These are phyloP conservation scores for Lactarius trivialis DNA, from an alignment of 768 basidiomycete genomes.

Conservation along the genomic window DNA sequence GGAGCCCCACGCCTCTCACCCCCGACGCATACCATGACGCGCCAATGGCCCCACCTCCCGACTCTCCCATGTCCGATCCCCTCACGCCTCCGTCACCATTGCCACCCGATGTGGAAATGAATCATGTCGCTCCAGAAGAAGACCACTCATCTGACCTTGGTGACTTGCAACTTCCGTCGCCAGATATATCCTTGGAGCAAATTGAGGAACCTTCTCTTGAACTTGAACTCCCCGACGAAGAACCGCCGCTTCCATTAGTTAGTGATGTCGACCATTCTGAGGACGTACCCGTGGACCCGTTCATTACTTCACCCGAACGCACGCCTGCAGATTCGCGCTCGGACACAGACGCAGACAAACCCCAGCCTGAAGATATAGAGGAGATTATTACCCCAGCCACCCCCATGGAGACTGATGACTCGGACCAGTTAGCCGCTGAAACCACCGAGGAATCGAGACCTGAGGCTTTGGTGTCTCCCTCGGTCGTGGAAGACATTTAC, in stretches of 20 bases:
- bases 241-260: background rate
- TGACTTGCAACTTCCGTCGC: background rate
- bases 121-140: background rate
- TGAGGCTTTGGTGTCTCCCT: background rate
- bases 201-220: constrained; percentile 10
- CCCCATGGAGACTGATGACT: constrained; percentile 1
- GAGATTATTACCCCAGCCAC: background rate
- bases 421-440: background rate
- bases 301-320: background rate
- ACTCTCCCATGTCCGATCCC: constrained; percentile 25
- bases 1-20: constrained; percentile 8
- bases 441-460: background rate
- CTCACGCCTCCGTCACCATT: constrained; percentile 21
- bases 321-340: background rate
- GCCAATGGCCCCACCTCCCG: constrained; percentile 8
- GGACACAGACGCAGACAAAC: background rate
- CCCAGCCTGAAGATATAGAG: constrained; percentile 2
- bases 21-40: constrained; percentile 4
- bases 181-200: constrained; percentile 10
- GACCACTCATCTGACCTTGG: constrained; percentile 1
- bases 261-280: background rate
- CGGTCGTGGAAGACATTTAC: background rate
- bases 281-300: background rate
- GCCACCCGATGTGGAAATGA: constrained; percentile 4
- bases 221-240: constrained; percentile 6